Base-by-base conservation (phyloP, 768 basidiomycete species). In the Mycena kentingensis region DNA sequence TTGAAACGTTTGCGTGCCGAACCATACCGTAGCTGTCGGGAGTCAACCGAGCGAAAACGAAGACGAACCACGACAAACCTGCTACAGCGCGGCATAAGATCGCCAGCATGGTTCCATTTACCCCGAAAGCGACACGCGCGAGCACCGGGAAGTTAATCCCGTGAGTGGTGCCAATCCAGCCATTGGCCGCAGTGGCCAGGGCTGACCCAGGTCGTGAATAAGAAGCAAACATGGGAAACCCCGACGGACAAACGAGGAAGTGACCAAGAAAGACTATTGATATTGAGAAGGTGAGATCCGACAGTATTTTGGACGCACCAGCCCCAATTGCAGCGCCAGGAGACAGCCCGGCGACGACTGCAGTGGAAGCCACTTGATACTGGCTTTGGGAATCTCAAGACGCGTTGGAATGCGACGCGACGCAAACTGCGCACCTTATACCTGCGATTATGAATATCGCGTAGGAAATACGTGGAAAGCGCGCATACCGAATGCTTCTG, bases 61-160 rank as follows among this genome's bases (percentile, higher is more conserved):
- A 15, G 10, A 26, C 11, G 11, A 15, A 48, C 36, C 13, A 29
- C 18, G 15, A 13, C 21, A 15, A 19, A 39, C 50, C 52, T 3
- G 61, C 55, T 21, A 60, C 46, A 19, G 58, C 58, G 1, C 61
- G 61, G 46, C 54, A 62, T 26, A 62, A 51, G 49, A 62, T 48
- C 16, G 58, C 58, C 7, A 62, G 21, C n/a, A 48, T 12, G n/a
- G 49, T 60, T 35, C 61, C 61, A 19, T 52, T 28, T 21, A 49
- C 38, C 3, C 61, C 61, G 44, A 60, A 62, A 18, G 61, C 54
- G 26, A 54, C 51, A 21, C 59, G 49, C 21, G 61, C 61, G 18
- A 56, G 28, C 11, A 63, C 34, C 1, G 61, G 59, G 41, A 63
- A 63, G 49, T 63, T 63, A 36, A 63, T 60, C 28, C 59, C 58